Conservation (phyloP, 345 rosid species). For the Arabis hirsuta region DNA sequence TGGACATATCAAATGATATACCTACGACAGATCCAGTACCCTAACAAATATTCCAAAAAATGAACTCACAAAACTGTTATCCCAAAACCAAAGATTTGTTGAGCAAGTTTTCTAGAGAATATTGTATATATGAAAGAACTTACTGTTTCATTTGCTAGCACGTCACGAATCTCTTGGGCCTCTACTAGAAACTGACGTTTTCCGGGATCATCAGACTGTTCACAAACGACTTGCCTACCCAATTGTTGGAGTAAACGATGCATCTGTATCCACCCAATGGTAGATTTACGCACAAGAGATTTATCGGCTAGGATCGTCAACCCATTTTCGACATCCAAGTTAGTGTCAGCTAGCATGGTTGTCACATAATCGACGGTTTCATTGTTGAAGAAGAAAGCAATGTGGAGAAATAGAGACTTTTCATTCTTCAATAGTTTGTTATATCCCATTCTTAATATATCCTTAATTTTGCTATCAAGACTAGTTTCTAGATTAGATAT, state of each 20-base stretch:
- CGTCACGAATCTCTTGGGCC: slow-evolving; percentile 33
- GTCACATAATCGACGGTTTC: background rate
- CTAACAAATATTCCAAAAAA: slow-evolving; percentile 17
- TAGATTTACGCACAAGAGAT: slow-evolving; percentile 30
- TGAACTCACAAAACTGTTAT: background rate
- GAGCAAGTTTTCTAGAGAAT: background rate
- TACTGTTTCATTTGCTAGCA: slow-evolving; percentile 36
- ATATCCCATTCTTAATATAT: slow-evolving; percentile 36
- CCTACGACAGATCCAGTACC: slow-evolving; percentile 40
- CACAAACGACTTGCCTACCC: slow-evolving; percentile 37
- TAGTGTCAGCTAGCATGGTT: slow-evolving; percentile 15
- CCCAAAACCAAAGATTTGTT: background rate
- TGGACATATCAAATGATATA: slow-evolving; percentile 31
- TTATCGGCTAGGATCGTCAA: slow-evolving; percentile 33
- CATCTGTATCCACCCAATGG: slow-evolving; percentile 15
- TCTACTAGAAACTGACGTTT: slow-evolving; percentile 37
- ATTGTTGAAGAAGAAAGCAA: slow-evolving; percentile 46
- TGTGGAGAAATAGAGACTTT: slow-evolving; percentile 43
- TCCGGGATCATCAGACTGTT: slow-evolving; percentile 35
- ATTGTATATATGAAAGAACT: background rate
- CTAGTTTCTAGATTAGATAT: slow-evolving; percentile 26
- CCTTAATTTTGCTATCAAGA: slow-evolving; percentile 31
- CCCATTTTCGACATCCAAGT: slow-evolving; percentile 16
- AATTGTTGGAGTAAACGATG: slow-evolving; percentile 43
- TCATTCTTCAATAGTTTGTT: slow-evolving; percentile 32